Evolutionary conservation across 495 filamentous ascomycete species (phyloP), one percentile per base, ranked within the genome.

Genomic region (Neurospora sp.): DNA sequence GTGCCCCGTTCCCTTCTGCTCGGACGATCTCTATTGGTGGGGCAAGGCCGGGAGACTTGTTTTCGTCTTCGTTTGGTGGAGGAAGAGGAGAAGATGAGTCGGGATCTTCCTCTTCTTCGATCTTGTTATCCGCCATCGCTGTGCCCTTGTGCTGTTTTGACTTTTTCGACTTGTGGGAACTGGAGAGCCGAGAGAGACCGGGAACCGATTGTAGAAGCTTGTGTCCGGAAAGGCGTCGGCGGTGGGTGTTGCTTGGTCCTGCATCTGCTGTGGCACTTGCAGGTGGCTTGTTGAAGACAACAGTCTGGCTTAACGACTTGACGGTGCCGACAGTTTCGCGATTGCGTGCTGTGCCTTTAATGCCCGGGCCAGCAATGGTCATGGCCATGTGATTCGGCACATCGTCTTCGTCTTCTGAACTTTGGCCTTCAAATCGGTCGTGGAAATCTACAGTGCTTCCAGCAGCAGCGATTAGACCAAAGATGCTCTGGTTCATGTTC

Each of bases 401-500:
- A 3, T 86, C 78, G 9, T 82, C 81, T 10, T 89, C 90, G 18
- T 94, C 94, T 73, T 95, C 94, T 72, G 92, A 94, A 40, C 89
- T 91, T 48, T 88, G 88, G 39, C 89, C 91, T 75, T 96, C 92
- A 78, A 97, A 96, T 41, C 92, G 87, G 70, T 91, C 87, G 79
- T 91, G 89, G 79, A 95, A 93, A 78, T 95, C 91, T 27, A 90
- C 90, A 68, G 88, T 88, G 70, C 92, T 93, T 7, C 93, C 93
- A 46, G 93, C 94, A n/a, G 93, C 92, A 18, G 94, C 93, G 74
- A 99, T 94, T 82, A 99, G 87, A 70, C 93, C 94, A 81, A 98
- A 97, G 70, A 99, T 87, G 69, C 93, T 95, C 83, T 98, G 94
- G 81, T 98, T 95, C 92, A 97, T 92, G 75, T 93, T 92, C 85